Conservation (phyloP, 2,329 filamentous ascomycete species). For the Annulohypoxylon truncatum region DNA sequence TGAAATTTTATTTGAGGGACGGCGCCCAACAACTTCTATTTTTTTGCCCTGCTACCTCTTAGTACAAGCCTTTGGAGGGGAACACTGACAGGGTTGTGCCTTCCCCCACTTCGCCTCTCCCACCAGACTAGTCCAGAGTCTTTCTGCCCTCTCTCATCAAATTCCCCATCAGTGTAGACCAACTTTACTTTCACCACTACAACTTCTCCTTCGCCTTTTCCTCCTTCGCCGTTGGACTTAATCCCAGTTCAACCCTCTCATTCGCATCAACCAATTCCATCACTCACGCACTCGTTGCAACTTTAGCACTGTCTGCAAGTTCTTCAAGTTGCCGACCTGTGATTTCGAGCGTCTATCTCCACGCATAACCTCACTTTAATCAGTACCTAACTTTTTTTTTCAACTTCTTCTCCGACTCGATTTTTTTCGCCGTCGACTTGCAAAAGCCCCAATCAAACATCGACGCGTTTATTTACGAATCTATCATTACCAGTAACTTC, state of each 20-base stretch:
- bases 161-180: constrained; percentile 37
- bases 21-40: constrained; percentile 41
- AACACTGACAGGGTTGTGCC: constrained; percentile 40
- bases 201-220: constrained; percentile 30
- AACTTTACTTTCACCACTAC: constrained; percentile 37
- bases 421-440: constrained; percentile 40
- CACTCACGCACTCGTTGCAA: constrained; percentile 11
- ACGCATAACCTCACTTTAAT: constrained; percentile 38
- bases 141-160: constrained; percentile 40
- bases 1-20: constrained; percentile 21
- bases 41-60: constrained; percentile 11
- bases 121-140: constrained; percentile 42
- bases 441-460: constrained; percentile 37
- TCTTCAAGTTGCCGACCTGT: constrained; percentile 21
- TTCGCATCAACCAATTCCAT: constrained; percentile 34
- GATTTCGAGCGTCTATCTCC: constrained; percentile 13
- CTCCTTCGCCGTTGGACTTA: constrained; percentile 26
- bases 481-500: constrained; percentile 37
- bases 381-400: constrained; percentile 45
- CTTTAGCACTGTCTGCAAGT: constrained; percentile 7
- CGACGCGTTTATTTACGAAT: constrained; percentile 35
- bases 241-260: constrained; percentile 38
- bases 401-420: constrained; percentile 39
- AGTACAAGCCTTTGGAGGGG: constrained; percentile 34
- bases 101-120: constrained; percentile 45